Base-by-base conservation (phyloP, 805 yeast species). In the Saccharomycopsis sp. region DNA sequence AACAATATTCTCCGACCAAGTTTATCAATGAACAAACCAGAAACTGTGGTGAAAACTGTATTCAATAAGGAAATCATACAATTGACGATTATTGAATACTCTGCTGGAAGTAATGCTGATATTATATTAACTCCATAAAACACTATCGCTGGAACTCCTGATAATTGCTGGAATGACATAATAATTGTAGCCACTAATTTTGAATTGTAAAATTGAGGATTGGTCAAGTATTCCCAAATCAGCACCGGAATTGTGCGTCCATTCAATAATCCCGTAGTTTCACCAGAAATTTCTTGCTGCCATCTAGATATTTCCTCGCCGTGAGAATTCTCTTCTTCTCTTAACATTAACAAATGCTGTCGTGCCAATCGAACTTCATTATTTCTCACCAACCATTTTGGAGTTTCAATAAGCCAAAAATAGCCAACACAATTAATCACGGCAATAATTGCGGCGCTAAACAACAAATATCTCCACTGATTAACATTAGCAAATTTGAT, bases 101-200 rank as follows among this genome's bases (percentile, higher is more conserved):
- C n/a, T 11, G 37, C 19, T 1, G 97, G 96, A 51, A 86, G 72
- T 4, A 83, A 64, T 6, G 75, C 66, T 14, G 79, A 69, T 43
- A 93, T 67, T 1, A 89, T 84, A n/a, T 85, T 76, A 4, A 89
- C 96, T 4, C 98, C 97, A 60, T 89, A 90, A 59, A 89, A 86
- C 16, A 90, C 77, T 48, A 90, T 87, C 2, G 96, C 79, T 60
- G 90, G 90, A 58, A 93, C 85, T 31, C 97, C 97, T 55, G 87
- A 79, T 47, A 89, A 76, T 61, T 90, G 98, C 65, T 93, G 98
- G 17, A 89, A 81, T 19, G 81, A 66, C 68, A 88, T 74, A 16
- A 87, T 71, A 2, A 83, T 77, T 0, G 88, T 77, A 6, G 87
- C 83, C 1, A 79, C 82, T 16, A 73, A 54, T 40, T 79, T 68